Evolutionary conservation across 2,329 filamentous ascomycete species (phyloP).

Genomic region (Beauveria asiatica): DNA sequence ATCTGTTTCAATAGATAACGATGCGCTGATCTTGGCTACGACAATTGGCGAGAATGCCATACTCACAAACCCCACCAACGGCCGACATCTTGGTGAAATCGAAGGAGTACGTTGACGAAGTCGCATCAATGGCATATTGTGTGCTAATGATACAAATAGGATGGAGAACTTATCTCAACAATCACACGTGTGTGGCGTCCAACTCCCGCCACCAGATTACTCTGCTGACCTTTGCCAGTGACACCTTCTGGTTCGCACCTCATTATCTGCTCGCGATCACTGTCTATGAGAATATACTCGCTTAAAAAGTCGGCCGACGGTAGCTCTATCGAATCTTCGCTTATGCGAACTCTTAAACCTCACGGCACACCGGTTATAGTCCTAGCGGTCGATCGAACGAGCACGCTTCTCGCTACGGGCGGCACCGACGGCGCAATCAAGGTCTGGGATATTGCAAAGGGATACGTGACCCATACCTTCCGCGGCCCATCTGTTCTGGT

Average conservation of each 20-base stretch:
- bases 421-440: slow-evolving; percentile 91
- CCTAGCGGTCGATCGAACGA: slow-evolving; percentile 73
- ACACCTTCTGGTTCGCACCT: slow-evolving; percentile 84
- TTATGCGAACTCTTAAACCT: slow-evolving; percentile 76
- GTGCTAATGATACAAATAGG: slow-evolving; percentile 35
- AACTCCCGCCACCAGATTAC: not conserved
- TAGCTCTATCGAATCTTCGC: slow-evolving; percentile 52
- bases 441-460: slow-evolving; percentile 88
- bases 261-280: slow-evolving; percentile 85
- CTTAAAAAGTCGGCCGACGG: slow-evolving; percentile 52
- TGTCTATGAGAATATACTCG: slow-evolving; percentile 87
- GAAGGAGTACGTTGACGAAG: slow-evolving; percentile 58
- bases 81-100: slow-evolving; percentile 72
- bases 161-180: slow-evolving; percentile 73
- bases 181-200: slow-evolving; percentile 44
- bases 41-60: slow-evolving; percentile 88
- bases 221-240: slow-evolving; percentile 40
- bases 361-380: slow-evolving; percentile 86
- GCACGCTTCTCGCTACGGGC: slow-evolving; percentile 85
- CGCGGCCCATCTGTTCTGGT: slow-evolving; percentile 86
- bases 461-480: slow-evolving; percentile 91
- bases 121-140: not conserved
- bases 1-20: slow-evolving; percentile 71
- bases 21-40: slow-evolving; percentile 75
- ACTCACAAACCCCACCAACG: slow-evolving; percentile 75